Conservation (phyloP, 345 rosid species). For the Pugionium dolabratum region DNA sequence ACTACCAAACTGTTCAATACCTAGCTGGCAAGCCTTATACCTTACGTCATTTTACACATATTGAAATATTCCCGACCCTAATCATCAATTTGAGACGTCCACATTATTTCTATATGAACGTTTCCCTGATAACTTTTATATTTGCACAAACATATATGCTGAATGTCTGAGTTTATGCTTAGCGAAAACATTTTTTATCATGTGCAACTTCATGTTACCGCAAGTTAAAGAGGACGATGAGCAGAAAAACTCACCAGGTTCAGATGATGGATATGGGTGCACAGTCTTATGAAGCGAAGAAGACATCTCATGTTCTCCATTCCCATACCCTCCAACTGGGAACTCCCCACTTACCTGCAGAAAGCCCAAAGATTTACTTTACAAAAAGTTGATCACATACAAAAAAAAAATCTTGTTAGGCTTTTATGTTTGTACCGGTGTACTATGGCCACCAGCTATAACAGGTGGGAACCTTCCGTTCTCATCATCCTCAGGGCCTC, state of each 20-base stretch:
- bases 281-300: conserved; percentile 78
- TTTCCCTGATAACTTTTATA: background rate
- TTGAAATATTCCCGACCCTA: background rate
- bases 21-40: background rate
- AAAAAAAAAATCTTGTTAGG: background rate
- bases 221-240: conserved; percentile 15
- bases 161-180: background rate
- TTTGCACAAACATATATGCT: background rate
- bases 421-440: conserved; percentile 51
- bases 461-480: conserved; percentile 65
- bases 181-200: background rate
- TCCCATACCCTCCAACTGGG: conserved; percentile 62
- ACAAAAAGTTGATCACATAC: background rate
- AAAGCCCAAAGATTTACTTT: background rate
- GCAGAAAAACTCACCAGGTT: conserved; percentile 58
- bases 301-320: conserved; percentile 58
- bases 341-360: conserved; percentile 90
- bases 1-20: background rate
- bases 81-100: background rate
- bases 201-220: background rate
- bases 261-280: conserved; percentile 84
- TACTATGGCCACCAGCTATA: conserved; percentile 60
- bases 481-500: conserved; percentile 93
- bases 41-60: background rate
- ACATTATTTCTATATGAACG: background rate